phyloP scores from a whole-genome alignment of 495 filamentous ascomycete species.

The Letharia lupina region DNA sequence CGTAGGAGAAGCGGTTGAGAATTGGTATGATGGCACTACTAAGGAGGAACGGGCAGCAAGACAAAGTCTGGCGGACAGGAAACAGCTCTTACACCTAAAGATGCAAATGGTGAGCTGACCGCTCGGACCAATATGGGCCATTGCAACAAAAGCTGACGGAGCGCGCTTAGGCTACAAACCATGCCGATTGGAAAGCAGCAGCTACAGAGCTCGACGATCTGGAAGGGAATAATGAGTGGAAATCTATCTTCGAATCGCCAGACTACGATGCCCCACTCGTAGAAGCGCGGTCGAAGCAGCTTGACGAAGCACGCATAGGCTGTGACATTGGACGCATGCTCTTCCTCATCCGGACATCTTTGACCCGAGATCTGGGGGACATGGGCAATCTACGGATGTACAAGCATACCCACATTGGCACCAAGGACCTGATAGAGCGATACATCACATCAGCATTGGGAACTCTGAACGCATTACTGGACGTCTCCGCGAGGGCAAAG shows the following conservation, averaged over 20 bases:
- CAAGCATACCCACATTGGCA: constrained; percentile 75
- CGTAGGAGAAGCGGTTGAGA: constrained; percentile 40
- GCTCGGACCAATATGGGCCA: constrained; percentile 3
- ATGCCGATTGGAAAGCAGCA: constrained; percentile 55
- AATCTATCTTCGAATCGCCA: constrained; percentile 49
- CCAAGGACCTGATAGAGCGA: constrained; percentile 74
- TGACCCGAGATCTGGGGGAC: constrained; percentile 73
- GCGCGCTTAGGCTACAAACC: constrained; percentile 48
- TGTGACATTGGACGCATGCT: constrained; percentile 71
- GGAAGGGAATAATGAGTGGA: constrained; percentile 80
- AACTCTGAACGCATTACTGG: constrained; percentile 62
- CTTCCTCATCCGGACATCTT: constrained; percentile 67
- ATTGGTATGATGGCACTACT: constrained; percentile 49
- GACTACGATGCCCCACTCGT: constrained; percentile 68
- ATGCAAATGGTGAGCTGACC: constrained; percentile 48
- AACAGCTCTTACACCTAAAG: constrained; percentile 52
- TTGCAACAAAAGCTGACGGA: constrained; percentile 2
- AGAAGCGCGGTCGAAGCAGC: constrained; percentile 54
- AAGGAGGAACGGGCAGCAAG: constrained; percentile 45
- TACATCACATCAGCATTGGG: constrained; percentile 73
- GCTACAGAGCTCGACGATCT: constrained; percentile 73
- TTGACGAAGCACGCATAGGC: constrained; percentile 66
- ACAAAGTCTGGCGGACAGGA: constrained; percentile 47
- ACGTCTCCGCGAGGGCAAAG: constrained; percentile 49
- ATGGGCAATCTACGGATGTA: constrained; percentile 82